Percentiles rank a stretch among this genome's conserved stretches.
These are phyloP conservation scores for Lophiostoma macrostomum DNA, from an alignment of 495 filamentous ascomycete genomes.

Conservation along the genomic window DNA sequence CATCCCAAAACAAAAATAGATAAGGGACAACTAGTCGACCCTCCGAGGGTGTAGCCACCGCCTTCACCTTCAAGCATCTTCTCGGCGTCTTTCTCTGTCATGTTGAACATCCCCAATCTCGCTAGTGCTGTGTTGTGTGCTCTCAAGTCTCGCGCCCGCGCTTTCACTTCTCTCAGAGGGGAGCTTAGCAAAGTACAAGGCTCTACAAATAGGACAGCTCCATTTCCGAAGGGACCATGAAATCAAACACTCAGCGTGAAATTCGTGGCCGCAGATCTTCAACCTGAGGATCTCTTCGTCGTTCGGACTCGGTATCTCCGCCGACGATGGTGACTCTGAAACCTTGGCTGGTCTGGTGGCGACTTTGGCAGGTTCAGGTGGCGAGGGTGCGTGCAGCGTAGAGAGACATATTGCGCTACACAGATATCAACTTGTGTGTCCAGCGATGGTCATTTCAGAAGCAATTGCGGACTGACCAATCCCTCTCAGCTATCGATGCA, in stretches of 20 bases:
- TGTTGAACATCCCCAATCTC: too few relatives aligned
- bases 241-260: conserved; percentile 22
- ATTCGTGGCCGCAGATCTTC: conserved; percentile 20
- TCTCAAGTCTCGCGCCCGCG: neutral
- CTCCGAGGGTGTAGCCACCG: too few relatives aligned
- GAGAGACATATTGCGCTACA: conserved; percentile 26
- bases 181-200: conserved; percentile 12
- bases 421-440: neutral
- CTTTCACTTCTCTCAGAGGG: neutral
- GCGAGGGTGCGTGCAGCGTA: conserved; percentile 1
- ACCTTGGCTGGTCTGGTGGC: neutral
- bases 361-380: conserved; percentile 13
- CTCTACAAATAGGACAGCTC: conserved; percentile 25
- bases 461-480: conserved; percentile 6
- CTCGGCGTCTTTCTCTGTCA: too few relatives aligned
- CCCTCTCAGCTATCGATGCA: conserved; percentile 2
- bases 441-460: neutral
- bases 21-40: too few relatives aligned
- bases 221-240: conserved; percentile 16
- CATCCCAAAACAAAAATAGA: too few relatives aligned
- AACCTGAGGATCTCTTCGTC: conserved; percentile 14
- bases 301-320: neutral
- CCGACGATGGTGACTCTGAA: neutral
- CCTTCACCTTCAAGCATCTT: too few relatives aligned
- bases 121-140: too few relatives aligned